phyloP scores from a whole-genome alignment of 768 basidiomycete species.

The Tylopilus vinaceipallidus region DNA sequence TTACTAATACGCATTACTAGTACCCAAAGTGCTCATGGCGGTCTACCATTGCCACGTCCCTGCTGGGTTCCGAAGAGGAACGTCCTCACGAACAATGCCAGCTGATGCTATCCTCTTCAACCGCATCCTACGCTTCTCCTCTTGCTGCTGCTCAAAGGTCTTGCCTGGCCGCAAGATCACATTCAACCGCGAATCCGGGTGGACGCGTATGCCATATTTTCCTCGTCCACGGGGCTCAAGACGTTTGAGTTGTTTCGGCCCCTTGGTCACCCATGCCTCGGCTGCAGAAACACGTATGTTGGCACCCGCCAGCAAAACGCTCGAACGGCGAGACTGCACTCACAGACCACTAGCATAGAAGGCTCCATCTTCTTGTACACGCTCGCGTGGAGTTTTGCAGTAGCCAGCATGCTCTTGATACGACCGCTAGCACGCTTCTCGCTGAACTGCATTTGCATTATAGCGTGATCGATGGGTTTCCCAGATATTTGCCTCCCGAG shows the following conservation, averaged over 20 bases:
- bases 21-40: too few relatives aligned
- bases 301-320: not conserved
- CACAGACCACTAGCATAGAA: constrained; percentile 78
- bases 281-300: constrained; percentile 43
- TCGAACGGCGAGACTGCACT: constrained; percentile 31
- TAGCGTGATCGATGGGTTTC: constrained; percentile 91
- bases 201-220: constrained; percentile 71
- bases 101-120: constrained; percentile 80
- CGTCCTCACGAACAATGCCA: constrained; percentile 74
- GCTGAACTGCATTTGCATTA: constrained; percentile 95
- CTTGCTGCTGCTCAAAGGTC: constrained; percentile 65
- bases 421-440: constrained; percentile 87
- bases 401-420: constrained; percentile 84
- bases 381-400: constrained; percentile 82
- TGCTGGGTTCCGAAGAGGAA: constrained; percentile 70
- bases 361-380: constrained; percentile 73
- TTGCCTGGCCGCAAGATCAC: constrained; percentile 82
- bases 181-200: constrained; percentile 70
- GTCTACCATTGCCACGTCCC: constrained; percentile 75
- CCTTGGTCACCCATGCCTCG: constrained; percentile 94
- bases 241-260: constrained; percentile 56
- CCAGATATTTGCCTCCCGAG: constrained; percentile 85
- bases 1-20: too few relatives aligned
- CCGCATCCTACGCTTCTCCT: constrained; percentile 60
- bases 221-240: constrained; percentile 85